Base-by-base conservation (phyloP, 1,139 yeast species). In the Magnusiomyces fungicola region DNA sequence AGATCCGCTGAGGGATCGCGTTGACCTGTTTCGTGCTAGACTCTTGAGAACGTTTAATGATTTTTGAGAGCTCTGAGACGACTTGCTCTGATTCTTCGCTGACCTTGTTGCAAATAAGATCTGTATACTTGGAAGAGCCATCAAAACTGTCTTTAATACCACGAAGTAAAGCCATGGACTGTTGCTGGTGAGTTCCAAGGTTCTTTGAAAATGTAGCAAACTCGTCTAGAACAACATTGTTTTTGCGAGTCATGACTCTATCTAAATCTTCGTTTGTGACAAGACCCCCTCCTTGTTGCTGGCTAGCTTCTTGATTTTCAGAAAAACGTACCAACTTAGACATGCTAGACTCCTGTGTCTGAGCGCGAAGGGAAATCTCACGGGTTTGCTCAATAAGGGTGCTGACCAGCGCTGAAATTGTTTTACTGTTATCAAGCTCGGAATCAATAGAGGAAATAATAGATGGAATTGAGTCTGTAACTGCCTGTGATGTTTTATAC, bases 381-480 rank as follows among this genome's bases (percentile, higher is more conserved):
- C 53, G 47, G n/a, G 58, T 56, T 16, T 61, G 56, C 24, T 58
- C 60, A 21, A 59, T 47, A 10, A 61, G 42, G 2, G 57, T 48
- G 7, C 53, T 50, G 7, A 51, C 49, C 21, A 61, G 47, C 30
- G 54, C 50, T 5, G 47, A 21, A 42, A 61, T 33, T 19, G 56
- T 56, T 32, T 58, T 61, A 30, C 55, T 56, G 21, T 58, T 47
- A 3, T 53, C 45, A 2, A 50, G 37, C 37, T 57, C 60, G 14
- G 60, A 50, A 21, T 46, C 34, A 3, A 34, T 25, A 18, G 44
- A 18, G 2, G 44, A 41, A 19, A 41, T 18, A 10, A 41, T 16
- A n/a, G n/a, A 10, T 5, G 36, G 44, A 23, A 41, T 7, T 3
- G 22, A 10, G 12, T 29, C 36, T 16, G 25, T 22, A 29, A 41